Percentiles rank a stretch among this genome's conserved stretches.
Evolutionary conservation across 2,329 filamentous ascomycete genomes (phyloP).

Genomic region (Rhinocladiella mackenziei): DNA sequence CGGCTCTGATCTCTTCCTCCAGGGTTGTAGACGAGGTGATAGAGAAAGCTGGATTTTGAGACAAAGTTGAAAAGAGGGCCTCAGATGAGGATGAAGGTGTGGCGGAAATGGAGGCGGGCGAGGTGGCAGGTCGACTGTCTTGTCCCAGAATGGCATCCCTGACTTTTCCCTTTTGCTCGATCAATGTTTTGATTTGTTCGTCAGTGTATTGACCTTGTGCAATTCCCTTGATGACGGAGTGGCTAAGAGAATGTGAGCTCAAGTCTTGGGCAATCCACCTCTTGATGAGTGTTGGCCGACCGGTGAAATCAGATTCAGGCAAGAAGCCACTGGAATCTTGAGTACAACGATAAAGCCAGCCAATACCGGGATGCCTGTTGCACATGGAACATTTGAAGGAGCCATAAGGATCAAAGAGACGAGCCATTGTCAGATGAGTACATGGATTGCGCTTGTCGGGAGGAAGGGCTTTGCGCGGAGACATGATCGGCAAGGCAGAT

Average conservation of each 20-base stretch:
- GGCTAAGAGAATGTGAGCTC: conserved; percentile 33
- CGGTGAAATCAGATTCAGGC: conserved; percentile 32
- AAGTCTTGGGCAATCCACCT: conserved; percentile 11
- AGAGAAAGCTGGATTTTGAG: conserved; percentile 31
- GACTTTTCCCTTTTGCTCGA: conserved; percentile 41
- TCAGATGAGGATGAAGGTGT: conserved; percentile 12
- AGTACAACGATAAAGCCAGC: conserved; percentile 71
- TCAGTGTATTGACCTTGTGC: conserved; percentile 41
- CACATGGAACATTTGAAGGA: conserved; percentile 57
- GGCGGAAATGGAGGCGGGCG: conserved; percentile 21
- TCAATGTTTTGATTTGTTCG: conserved; percentile 41
- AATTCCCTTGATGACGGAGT: conserved; percentile 42
- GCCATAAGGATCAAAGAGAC: conserved; percentile 52
- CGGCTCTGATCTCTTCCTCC: conserved; percentile 25
- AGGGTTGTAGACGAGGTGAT: conserved; percentile 21
- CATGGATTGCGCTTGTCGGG: conserved; percentile 43
- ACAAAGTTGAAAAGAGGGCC: conserved; percentile 19
- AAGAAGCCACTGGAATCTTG: conserved; percentile 56
- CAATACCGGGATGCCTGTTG: conserved; percentile 51
- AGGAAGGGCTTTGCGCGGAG: conserved; percentile 14
- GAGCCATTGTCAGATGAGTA: conserved; percentile 65
- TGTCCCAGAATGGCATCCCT: conserved; percentile 30
- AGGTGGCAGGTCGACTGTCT: conserved; percentile 18
- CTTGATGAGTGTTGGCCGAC: neutral
- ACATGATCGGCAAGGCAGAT: conserved; percentile 24